phyloP scores from a whole-genome alignment of 2,329 filamentous ascomycete species.

The Diaporthe sp. region DNA sequence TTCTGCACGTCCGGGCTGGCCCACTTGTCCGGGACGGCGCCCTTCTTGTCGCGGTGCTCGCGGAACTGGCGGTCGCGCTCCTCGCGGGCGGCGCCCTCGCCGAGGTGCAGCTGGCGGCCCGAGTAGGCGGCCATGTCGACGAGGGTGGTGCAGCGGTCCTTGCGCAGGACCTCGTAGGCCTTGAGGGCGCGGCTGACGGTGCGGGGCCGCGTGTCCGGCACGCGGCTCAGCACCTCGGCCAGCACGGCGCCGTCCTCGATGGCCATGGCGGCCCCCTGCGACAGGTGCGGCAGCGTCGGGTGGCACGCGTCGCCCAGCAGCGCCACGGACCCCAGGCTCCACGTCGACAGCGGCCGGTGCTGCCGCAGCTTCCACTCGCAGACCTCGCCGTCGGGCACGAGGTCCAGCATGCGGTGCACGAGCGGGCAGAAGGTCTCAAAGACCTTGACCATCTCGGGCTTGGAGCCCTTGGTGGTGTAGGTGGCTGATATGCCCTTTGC shows the following conservation, averaged over 20 bases:
- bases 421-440: slow-evolving; percentile 73
- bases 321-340: slow-evolving; percentile 69
- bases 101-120: slow-evolving; percentile 69
- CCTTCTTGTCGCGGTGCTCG: slow-evolving; percentile 63
- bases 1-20: slow-evolving; percentile 78
- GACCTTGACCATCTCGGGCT: slow-evolving; percentile 72
- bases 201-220: slow-evolving; percentile 53
- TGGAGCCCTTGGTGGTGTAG: slow-evolving; percentile 75
- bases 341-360: slow-evolving; percentile 69
- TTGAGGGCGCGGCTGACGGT: slow-evolving; percentile 64
- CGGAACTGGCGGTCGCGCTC: slow-evolving; percentile 71
- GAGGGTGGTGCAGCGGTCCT: slow-evolving; percentile 66
- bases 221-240: slow-evolving; percentile 63
- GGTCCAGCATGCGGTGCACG: slow-evolving; percentile 70
- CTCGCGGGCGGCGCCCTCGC: slow-evolving; percentile 70
- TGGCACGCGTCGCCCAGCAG: slow-evolving; percentile 77
- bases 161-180: slow-evolving; percentile 70
- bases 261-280: slow-evolving; percentile 77
- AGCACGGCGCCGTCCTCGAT: slow-evolving; percentile 77
- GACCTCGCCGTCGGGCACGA: slow-evolving; percentile 73
- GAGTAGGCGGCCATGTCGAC: slow-evolving; percentile 68
- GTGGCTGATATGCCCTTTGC: slow-evolving; percentile 69
- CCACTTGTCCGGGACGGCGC: slow-evolving; percentile 76
- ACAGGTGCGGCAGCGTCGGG: slow-evolving; percentile 76
- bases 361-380: slow-evolving; percentile 76